These are phyloP conservation scores for Aspergillus aculeatinus DNA, from an alignment of 2,329 filamentous ascomycete genomes.

Conservation along the genomic window DNA sequence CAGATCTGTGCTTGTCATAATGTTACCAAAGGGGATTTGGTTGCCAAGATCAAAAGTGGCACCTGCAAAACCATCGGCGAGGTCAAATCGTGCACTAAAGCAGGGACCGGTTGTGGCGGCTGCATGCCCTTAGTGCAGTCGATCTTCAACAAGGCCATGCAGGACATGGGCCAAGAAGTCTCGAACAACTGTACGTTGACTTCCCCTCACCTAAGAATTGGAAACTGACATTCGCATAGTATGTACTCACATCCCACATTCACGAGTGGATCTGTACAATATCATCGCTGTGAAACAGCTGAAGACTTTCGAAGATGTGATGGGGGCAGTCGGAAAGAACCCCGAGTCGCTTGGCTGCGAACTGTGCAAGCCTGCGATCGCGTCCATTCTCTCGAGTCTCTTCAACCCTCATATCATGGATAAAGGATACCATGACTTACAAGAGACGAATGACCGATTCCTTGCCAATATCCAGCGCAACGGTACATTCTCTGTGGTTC, in stretches of 20 bases:
- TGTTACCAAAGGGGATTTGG: constrained; percentile 79
- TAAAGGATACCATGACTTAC: constrained; percentile 67
- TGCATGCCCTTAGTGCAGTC: constrained; percentile 85
- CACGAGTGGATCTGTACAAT: constrained; percentile 84
- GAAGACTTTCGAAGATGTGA: constrained; percentile 70
- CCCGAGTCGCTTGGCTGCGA: constrained; percentile 76
- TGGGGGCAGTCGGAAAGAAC: constrained; percentile 73
- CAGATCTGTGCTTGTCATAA: constrained; percentile 95
- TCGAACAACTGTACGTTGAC: constrained; percentile 63
- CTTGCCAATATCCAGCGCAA: constrained; percentile 88
- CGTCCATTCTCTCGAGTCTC: constrained; percentile 74
- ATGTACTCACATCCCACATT: constrained; percentile 80
- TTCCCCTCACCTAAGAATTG: neutral
- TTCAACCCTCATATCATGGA: constrained; percentile 84
- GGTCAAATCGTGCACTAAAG: constrained; percentile 87
- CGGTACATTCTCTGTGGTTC: constrained; percentile 85
- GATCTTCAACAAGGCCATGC: constrained; percentile 89
- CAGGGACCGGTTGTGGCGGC: constrained; percentile 84
- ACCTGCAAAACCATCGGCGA: constrained; percentile 78
- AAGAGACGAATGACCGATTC: constrained; percentile 88
- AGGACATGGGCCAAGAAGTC: constrained; percentile 79
- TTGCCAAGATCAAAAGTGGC: constrained; percentile 70
- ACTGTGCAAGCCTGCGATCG: constrained; percentile 79
- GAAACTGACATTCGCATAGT: constrained; percentile 42
- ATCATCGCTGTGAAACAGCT: constrained; percentile 80